Percentiles rank a stretch among this genome's conserved stretches.
Conservation (phyloP, 495 filamentous ascomycete genomes). For the Hyphodiscus hymeniophilus region DNA sequence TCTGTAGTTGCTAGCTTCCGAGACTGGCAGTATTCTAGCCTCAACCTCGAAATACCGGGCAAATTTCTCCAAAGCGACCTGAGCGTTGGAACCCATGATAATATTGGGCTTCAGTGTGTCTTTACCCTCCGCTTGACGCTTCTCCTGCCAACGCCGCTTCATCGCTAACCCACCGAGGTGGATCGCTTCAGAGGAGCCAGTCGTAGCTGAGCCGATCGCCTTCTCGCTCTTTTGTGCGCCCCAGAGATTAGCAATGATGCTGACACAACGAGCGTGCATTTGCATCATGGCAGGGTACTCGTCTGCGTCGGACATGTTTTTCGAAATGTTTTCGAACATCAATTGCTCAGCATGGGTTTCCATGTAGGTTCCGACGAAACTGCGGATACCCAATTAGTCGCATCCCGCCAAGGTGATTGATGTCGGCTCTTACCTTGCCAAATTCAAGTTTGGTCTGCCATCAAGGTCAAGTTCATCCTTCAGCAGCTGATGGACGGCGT, state of each 20-base stretch:
- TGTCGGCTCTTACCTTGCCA: slow-evolving; percentile 40
- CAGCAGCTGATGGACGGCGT: slow-evolving; percentile 59
- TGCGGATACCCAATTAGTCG: slow-evolving; percentile 8
- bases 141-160: slow-evolving; percentile 72
- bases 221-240: slow-evolving; percentile 54
- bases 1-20: slow-evolving; percentile 49
- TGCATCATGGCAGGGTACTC: slow-evolving; percentile 71
- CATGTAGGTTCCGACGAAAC: slow-evolving; percentile 68
- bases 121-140: slow-evolving; percentile 49
- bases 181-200: slow-evolving; percentile 66
- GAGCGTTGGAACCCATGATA: slow-evolving; percentile 70
- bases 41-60: slow-evolving; percentile 75
- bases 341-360: slow-evolving; percentile 56
- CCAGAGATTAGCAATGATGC: slow-evolving; percentile 66
- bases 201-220: slow-evolving; percentile 65
- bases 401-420: no score
- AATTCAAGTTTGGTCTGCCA: slow-evolving; percentile 62
- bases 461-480: slow-evolving; percentile 70
- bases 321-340: slow-evolving; percentile 59
- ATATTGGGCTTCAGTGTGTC: slow-evolving; percentile 61
- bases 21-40: slow-evolving; percentile 60
- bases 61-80: slow-evolving; percentile 68
- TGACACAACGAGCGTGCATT: slow-evolving; percentile 63
- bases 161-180: slow-evolving; percentile 70
- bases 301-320: slow-evolving; percentile 64